Percentiles rank a stretch among this genome's conserved stretches.
Evolutionary conservation across 1,284 basidiomycete genomes (phyloP).

Genomic region (Chiua sp.): DNA sequence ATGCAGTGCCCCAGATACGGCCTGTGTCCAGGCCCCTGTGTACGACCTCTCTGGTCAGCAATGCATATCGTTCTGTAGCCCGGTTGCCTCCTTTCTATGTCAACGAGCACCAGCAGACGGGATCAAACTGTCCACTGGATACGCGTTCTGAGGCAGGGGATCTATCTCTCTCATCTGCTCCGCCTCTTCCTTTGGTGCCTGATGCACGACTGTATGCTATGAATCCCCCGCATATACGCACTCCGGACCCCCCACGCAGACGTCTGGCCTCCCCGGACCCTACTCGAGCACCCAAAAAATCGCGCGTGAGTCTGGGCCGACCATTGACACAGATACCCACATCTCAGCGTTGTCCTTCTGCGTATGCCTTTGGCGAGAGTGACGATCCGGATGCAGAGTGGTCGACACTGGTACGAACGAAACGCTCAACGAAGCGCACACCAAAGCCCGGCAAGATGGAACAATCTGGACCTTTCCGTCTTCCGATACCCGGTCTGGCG

Average conservation of each 20-base stretch:
- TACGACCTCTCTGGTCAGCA: background rate
- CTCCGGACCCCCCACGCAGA: slow-evolving; percentile 7
- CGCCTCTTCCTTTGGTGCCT: background rate
- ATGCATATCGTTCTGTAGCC: background rate
- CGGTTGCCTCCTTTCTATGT: background rate
- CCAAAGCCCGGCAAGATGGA: slow-evolving; percentile 20
- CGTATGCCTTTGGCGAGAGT: slow-evolving; percentile 41
- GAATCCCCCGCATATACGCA: slow-evolving; percentile 8
- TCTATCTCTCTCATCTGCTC: background rate
- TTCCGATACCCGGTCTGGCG: slow-evolving; percentile 34
- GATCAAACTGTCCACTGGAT: slow-evolving; percentile 11
- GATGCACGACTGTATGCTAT: background rate
- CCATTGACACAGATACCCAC: background rate
- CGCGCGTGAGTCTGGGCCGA: background rate
- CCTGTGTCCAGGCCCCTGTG: background rate
- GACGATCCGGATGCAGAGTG: slow-evolving; percentile 52
- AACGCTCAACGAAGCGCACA: slow-evolving; percentile 21
- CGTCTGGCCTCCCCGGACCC: slow-evolving; percentile 1
- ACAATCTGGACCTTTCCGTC: slow-evolving; percentile 43
- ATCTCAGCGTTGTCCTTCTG: slow-evolving; percentile 10
- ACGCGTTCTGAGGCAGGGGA: slow-evolving; percentile 2
- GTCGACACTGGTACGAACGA: slow-evolving; percentile 50
- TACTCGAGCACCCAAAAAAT: slow-evolving; percentile 7
- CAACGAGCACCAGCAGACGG: background rate
- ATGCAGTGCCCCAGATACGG: background rate